Base-by-base conservation (phyloP, 2,329 filamentous ascomycete genomes). In the Ampelomyces quisqualis region DNA sequence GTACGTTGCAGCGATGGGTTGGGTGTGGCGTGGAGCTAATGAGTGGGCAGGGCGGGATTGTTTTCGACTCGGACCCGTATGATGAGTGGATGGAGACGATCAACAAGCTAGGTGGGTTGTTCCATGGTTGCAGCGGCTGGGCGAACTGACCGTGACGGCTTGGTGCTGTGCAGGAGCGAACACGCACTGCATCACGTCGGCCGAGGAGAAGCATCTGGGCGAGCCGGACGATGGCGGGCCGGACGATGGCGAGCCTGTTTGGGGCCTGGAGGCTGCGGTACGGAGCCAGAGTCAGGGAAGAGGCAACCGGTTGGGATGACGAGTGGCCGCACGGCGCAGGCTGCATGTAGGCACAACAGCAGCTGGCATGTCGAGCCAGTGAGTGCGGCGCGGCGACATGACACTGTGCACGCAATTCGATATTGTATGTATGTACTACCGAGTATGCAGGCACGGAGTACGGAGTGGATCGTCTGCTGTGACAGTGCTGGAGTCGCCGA, bases 1-100 rank as follows among this genome's bases (percentile, higher is more conserved):
- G 60, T 57, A 90, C 95, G 29, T 95, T 62, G 33, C n/a, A 49
- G 38, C 37, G 39, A 48, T 45, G 49, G 47, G 39, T 46, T 57
- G 49, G 42, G 46, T 43, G 48, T 37, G 35, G 32, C 30, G 38
- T 17, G 23, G 17, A 24, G 36, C 59, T 62, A 44, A 62, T 46
- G 30, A 53, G 47, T 53, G 49, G 47, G 40, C 45, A 64, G 60
- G 62, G 62, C 38, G 64, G 64, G 23, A 67, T 67, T 38, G 64
- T 67, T 2, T 67, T 64, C 49, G 93, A 97, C 70, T 94, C 88
- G 27, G 90, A 95, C 64, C 86, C 79, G 22, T 85, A 86, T 58
- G 88, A 96, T 51, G 93, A 97, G 70, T 96, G 90, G 77, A 81
- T 91, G 70, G 89, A 97, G 79, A 96, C 94, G 51, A 88, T 93